Evolutionary conservation across 208 protist species (phyloP).

Genomic region (Histomonas meleagridis): DNA sequence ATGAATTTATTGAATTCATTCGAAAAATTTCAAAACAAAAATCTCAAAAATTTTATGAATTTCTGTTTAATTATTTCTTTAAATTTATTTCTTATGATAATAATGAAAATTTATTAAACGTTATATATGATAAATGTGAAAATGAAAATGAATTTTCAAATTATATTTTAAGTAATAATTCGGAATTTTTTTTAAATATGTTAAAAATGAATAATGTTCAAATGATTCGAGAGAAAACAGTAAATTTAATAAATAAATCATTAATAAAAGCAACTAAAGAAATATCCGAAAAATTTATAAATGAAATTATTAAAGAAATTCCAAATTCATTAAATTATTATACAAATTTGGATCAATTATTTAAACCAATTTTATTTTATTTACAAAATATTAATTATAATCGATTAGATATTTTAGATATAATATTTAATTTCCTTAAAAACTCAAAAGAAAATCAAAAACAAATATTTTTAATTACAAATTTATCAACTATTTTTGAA

Average conservation of each 20-base stretch:
- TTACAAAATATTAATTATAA: not conserved
- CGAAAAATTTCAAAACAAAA: not conserved
- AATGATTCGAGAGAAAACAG: not conserved
- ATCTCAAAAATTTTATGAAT: not conserved
- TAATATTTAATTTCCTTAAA: not conserved
- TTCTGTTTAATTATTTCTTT: not conserved
- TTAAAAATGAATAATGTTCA: not conserved
- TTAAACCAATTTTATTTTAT: not conserved
- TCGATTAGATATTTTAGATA: not conserved
- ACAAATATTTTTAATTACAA: no score
- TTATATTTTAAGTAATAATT: not conserved
- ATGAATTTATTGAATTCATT: not conserved
- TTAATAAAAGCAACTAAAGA: not conserved
- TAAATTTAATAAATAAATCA: not conserved
- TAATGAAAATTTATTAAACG: not conserved
- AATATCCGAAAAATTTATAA: not conserved
- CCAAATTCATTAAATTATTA: not conserved
- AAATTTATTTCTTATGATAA: not conserved
- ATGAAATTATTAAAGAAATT: not conserved
- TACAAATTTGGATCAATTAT: not conserved
- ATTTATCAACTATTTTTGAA: not conserved
- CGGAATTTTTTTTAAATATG: not conserved
- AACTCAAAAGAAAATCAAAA: no score
- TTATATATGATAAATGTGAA: not conserved
- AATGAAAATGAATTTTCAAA: not conserved